Conservation (phyloP, 2,329 filamentous ascomycete species). For the Talaromyces sp. region DNA sequence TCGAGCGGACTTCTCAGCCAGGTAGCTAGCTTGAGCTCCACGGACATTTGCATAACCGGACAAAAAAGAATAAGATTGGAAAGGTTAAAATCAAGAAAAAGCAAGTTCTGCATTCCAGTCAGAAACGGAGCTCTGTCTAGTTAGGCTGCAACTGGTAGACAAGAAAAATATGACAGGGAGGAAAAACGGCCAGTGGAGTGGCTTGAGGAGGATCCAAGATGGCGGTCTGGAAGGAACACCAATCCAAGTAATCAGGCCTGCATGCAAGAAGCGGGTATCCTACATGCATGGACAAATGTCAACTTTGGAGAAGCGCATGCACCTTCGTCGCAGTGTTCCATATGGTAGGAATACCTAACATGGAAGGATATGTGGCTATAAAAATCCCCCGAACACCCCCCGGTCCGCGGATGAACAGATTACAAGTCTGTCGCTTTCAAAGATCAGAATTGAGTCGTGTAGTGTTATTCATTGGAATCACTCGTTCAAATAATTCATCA, state of each 20-base stretch:
- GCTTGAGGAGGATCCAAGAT: background rate
- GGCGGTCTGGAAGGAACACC: slow-evolving; percentile 7
- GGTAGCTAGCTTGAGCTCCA: background rate
- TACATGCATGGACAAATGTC: background rate
- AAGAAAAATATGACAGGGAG: background rate
- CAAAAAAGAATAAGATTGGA: background rate
- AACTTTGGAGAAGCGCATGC: background rate
- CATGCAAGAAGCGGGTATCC: slow-evolving; percentile 3
- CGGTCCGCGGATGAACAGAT: background rate
- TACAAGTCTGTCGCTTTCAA: background rate
- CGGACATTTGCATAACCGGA: background rate
- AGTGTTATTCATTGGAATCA: background rate
- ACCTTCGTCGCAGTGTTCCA: background rate
- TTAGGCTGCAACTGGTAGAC: slow-evolving; percentile 6
- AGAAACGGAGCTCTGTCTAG: background rate
- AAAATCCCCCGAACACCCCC: background rate
- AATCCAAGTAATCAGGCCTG: slow-evolving; percentile 1
- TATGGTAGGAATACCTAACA: too few relatives aligned
- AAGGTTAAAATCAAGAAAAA: background rate
- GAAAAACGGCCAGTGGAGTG: background rate
- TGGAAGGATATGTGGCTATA: background rate
- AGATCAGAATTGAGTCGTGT: background rate
- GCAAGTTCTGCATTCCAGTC: background rate
- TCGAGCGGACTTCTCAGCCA: background rate
- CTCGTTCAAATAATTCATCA: background rate